Percentiles rank a stretch among this genome's conserved stretches.
Conservation (phyloP, 805 yeast genomes). For the Kluyveromyces siamensis region DNA sequence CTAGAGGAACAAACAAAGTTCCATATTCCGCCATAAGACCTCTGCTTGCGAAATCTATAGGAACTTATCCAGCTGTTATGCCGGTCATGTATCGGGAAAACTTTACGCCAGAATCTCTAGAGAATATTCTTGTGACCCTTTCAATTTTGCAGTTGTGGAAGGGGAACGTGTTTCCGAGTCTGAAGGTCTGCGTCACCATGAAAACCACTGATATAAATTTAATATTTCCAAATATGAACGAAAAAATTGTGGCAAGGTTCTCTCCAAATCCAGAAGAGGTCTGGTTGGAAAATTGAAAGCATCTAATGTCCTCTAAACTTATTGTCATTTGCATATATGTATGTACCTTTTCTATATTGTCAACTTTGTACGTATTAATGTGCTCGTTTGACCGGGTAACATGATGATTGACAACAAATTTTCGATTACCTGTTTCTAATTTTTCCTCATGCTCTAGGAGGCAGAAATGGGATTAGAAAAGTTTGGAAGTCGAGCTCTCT, state of each 20-base stretch:
- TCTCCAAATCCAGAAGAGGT: slow-evolving; percentile 23
- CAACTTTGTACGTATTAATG: neutral
- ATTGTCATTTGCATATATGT: no score
- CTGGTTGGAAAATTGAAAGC: slow-evolving; percentile 19
- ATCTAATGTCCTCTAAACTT: no score
- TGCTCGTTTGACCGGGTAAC: neutral
- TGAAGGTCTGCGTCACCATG: slow-evolving; percentile 23
- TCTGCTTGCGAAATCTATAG: slow-evolving; percentile 13
- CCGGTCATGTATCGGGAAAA: slow-evolving; percentile 18
- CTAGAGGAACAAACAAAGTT: slow-evolving; percentile 17
- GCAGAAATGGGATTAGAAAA: neutral
- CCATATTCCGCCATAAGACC: slow-evolving; percentile 15
- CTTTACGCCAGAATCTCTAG: slow-evolving; percentile 17
- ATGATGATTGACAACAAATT: no score
- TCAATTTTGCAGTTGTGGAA: slow-evolving; percentile 23
- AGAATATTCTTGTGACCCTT: slow-evolving; percentile 23
- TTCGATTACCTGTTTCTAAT: neutral
- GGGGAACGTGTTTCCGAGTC: slow-evolving; percentile 27
- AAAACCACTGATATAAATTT: slow-evolving; percentile 18
- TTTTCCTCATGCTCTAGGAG: neutral
- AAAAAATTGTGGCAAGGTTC: slow-evolving; percentile 19
- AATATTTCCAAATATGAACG: slow-evolving; percentile 23
- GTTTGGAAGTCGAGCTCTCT: neutral
- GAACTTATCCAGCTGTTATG: slow-evolving; percentile 1
- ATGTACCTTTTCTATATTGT: neutral